Evolutionary conservation across 495 filamentous ascomycete species (phyloP).

Genomic region (Lophiotrema nucula): DNA sequence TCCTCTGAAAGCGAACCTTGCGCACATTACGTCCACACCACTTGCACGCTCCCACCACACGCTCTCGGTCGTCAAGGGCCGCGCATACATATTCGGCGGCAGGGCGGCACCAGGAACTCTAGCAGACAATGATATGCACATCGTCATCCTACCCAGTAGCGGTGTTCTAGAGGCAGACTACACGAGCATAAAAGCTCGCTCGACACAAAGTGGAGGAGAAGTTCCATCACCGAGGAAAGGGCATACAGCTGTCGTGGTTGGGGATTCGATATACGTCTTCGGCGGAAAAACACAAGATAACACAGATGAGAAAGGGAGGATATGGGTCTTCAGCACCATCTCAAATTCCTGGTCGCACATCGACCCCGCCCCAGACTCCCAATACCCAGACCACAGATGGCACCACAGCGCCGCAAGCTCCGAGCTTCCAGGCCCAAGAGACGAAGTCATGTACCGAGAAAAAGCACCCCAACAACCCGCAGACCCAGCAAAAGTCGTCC

Average conservation of each 20-base stretch:
- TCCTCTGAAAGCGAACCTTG: slow-evolving; percentile 57
- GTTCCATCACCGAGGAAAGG: slow-evolving; percentile 55
- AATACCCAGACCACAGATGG: slow-evolving; percentile 41
- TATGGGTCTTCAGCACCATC: slow-evolving; percentile 65
- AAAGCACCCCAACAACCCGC: slow-evolving; percentile 34
- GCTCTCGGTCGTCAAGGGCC: slow-evolving; percentile 62
- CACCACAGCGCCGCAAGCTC: slow-evolving; percentile 36
- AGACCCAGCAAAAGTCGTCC: slow-evolving; percentile 37
- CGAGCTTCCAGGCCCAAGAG: slow-evolving; percentile 32
- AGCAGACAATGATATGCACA: slow-evolving; percentile 66
- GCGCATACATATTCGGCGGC: slow-evolving; percentile 70
- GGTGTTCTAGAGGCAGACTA: slow-evolving; percentile 55
- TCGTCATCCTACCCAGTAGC: slow-evolving; percentile 56
- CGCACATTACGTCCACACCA: slow-evolving; percentile 51
- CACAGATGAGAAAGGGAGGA: slow-evolving; percentile 59
- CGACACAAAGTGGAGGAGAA: slow-evolving; percentile 32
- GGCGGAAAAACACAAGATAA: slow-evolving; percentile 49
- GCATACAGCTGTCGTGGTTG: slow-evolving; percentile 58
- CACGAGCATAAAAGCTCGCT: slow-evolving; percentile 49
- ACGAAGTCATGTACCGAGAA: slow-evolving; percentile 10
- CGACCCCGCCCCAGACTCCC: slow-evolving; percentile 47
- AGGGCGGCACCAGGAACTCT: slow-evolving; percentile 53
- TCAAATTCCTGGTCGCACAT: slow-evolving; percentile 57
- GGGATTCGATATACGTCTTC: slow-evolving; percentile 62
- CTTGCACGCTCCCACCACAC: slow-evolving; percentile 70